Conservation (phyloP, 768 basidiomycete genomes). For the Tricholomella constricta region DNA sequence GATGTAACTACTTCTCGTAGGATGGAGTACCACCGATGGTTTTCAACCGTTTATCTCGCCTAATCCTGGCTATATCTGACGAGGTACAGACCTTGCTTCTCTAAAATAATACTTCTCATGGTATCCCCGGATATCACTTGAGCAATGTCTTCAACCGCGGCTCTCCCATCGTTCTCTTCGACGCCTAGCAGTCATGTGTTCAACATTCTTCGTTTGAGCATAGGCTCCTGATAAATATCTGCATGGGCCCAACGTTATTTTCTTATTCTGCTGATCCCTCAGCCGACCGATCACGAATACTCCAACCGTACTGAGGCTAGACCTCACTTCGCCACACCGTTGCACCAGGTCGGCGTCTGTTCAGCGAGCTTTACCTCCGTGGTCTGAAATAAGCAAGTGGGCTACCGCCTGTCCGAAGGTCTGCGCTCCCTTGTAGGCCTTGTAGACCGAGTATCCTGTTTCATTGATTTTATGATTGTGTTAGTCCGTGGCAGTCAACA, state of each 20-base stretch:
- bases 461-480: neutral
- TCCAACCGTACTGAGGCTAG: neutral
- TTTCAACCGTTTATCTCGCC: neutral
- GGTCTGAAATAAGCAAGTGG: neutral
- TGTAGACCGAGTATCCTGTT: neutral
- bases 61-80: constrained; percentile 3
- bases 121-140: constrained; percentile 5
- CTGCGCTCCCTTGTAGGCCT: neutral
- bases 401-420: neutral
- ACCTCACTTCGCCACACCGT: constrained; percentile 5
- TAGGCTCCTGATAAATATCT: neutral
- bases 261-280: no score
- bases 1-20: neutral
- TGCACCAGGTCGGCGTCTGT: neutral
- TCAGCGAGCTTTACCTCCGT: neutral
- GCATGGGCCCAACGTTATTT: neutral
- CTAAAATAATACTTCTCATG: constrained; percentile 4
- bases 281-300: no score
- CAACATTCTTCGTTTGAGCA: neutral
- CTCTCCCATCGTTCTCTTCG: neutral
- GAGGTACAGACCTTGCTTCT: neutral
- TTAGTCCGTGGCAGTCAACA: neutral
- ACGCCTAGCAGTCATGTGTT: neutral
- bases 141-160: neutral
- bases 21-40: neutral